phyloP scores from a whole-genome alignment of 1,284 basidiomycete species.

The Thecaphora frezii region DNA sequence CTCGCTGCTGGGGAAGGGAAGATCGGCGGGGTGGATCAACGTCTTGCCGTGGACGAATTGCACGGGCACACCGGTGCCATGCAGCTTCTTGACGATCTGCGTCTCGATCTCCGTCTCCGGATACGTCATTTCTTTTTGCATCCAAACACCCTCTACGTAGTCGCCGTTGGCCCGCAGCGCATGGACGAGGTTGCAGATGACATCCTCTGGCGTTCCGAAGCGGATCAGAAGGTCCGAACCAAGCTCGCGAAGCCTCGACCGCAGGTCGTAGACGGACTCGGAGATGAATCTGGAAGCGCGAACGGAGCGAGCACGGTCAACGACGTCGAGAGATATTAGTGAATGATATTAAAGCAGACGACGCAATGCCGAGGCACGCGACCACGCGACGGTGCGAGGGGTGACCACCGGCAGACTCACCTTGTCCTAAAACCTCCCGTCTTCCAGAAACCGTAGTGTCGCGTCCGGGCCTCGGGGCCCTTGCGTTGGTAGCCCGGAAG shows the following conservation, averaged over 20 bases:
- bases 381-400: neutral
- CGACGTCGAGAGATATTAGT: neutral
- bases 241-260: constrained; percentile 58
- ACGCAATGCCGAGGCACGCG: too few species aligned
- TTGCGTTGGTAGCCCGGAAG: constrained; percentile 60
- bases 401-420: constrained; percentile 18
- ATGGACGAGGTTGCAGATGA: constrained; percentile 36
- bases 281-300: constrained; percentile 60
- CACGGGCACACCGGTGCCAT: constrained; percentile 31
- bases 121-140: constrained; percentile 52
- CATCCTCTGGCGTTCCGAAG: constrained; percentile 63
- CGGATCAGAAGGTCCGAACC: constrained; percentile 64
- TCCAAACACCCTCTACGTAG: constrained; percentile 51
- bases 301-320: neutral
- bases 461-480: constrained; percentile 57
- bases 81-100: constrained; percentile 31
- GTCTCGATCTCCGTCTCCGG: constrained; percentile 43
- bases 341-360: too few species aligned
- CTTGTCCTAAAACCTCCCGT: constrained; percentile 61
- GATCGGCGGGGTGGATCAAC: constrained; percentile 59
- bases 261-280: constrained; percentile 63
- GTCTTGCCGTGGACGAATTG: constrained; percentile 50
- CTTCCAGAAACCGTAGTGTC: constrained; percentile 63
- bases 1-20: constrained; percentile 61
- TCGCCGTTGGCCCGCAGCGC: constrained; percentile 43